Evolutionary conservation across 2,329 filamentous ascomycete species (phyloP).

Genomic region (Pseudofabraea citricarpa): DNA sequence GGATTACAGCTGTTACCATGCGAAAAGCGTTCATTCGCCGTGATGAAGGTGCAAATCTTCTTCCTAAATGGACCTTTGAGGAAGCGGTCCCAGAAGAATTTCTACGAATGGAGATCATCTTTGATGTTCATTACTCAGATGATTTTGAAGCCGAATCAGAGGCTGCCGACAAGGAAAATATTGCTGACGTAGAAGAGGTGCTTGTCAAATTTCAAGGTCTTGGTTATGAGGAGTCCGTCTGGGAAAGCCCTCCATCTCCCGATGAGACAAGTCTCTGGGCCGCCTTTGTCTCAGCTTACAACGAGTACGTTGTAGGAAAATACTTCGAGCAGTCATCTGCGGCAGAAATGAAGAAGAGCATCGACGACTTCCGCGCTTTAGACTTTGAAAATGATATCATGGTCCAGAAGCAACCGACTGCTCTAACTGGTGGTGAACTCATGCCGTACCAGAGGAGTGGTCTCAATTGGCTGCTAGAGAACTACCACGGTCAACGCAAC

Average conservation of each 20-base stretch:
- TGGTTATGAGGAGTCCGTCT: constrained; percentile 84
- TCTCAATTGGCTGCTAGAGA: constrained; percentile 90
- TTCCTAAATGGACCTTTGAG: constrained; percentile 64
- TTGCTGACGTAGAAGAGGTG: constrained; percentile 67
- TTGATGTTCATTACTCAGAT: constrained; percentile 68
- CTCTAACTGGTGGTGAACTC: constrained; percentile 71
- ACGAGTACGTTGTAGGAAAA: constrained; percentile 76
- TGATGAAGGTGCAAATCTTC: constrained; percentile 50
- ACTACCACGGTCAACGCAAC: constrained; percentile 78
- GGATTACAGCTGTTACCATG: constrained; percentile 58
- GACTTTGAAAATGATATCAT: constrained; percentile 64
- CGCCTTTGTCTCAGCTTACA: constrained; percentile 78
- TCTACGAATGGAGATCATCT: constrained; percentile 81
- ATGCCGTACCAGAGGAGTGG: constrained; percentile 95
- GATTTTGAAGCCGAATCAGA: constrained; percentile 49
- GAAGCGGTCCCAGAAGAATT: constrained; percentile 87
- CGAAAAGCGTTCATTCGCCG: constrained; percentile 73
- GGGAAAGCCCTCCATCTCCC: constrained; percentile 72
- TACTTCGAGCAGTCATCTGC: constrained; percentile 59
- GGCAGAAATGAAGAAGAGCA: constrained; percentile 58
- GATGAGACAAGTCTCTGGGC: constrained; percentile 64
- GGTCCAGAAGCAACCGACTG: constrained; percentile 66
- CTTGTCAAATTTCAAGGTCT: constrained; percentile 91
- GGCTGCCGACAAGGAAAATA: constrained; percentile 65
- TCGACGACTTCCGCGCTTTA: constrained; percentile 60